A percentile compares a stretch with the other conserved stretches of the same genome.
Conservation (phyloP, 345 rosid species). For the Combretum micranthum region DNA sequence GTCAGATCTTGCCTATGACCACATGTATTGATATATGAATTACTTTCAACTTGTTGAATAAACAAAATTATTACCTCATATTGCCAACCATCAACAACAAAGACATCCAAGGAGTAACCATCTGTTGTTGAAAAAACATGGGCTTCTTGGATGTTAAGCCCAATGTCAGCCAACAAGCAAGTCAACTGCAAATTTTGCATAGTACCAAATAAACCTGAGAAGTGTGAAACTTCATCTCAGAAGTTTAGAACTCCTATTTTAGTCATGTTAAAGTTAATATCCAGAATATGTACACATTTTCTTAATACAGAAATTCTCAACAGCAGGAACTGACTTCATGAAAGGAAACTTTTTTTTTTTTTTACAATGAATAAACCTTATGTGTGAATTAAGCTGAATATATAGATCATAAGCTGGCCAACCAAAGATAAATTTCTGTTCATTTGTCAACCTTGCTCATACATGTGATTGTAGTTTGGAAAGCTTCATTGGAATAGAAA, state of each 20-base stretch:
- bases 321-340: too few species aligned
- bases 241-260: background rate
- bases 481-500: too few species aligned
- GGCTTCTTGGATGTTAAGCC: slow-evolving; percentile 68
- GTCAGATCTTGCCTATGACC: too few species aligned
- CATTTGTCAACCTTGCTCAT: too few species aligned
- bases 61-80: slow-evolving; percentile 31
- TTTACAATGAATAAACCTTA: too few species aligned
- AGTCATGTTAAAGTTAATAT: background rate
- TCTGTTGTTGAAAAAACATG: slow-evolving; percentile 66
- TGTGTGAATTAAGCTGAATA: too few species aligned
- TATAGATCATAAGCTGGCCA: too few species aligned
- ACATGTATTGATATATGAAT: background rate
- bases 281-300: too few species aligned
- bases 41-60: background rate
- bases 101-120: slow-evolving; percentile 72
- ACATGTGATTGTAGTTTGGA: too few species aligned
- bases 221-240: background rate
- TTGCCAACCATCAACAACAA: slow-evolving; percentile 58
- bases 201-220: slow-evolving; percentile 5
- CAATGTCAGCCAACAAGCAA: slow-evolving; percentile 51
- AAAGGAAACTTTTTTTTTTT: too few species aligned
- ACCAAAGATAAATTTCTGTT: too few species aligned
- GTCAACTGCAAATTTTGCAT: slow-evolving; percentile 45
- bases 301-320: too few species aligned